Evolutionary conservation across 345 rosid genomes (phyloP).

Genomic region (Lepidium didymum): DNA sequence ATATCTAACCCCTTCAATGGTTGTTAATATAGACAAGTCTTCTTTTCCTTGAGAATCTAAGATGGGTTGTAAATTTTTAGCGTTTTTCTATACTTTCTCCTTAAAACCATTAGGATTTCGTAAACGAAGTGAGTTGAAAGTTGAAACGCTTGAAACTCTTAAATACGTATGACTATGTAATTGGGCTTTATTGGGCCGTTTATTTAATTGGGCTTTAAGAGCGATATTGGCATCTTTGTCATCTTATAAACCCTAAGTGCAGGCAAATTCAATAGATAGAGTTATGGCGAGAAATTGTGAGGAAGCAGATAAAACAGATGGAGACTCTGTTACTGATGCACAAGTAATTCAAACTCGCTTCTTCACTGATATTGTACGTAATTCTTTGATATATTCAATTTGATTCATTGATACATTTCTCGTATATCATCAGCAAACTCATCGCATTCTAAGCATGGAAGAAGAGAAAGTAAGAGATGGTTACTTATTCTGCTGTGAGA

Average conservation of each 20-base stretch:
- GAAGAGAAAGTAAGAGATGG: background rate
- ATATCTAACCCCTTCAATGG: slow-evolving; percentile 1
- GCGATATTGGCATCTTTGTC: background rate
- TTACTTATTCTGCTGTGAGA: background rate
- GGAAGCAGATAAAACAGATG: background rate
- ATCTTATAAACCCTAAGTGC: background rate
- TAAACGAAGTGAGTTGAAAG: background rate
- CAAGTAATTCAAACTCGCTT: background rate
- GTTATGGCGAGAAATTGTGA: background rate
- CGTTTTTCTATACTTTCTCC: background rate
- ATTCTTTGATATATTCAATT: background rate
- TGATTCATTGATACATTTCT: background rate
- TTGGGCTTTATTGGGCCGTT: background rate
- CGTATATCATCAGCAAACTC: background rate
- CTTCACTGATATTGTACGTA: background rate
- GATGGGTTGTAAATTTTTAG: slow-evolving; percentile 8
- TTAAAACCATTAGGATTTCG: background rate
- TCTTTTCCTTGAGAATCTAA: background rate
- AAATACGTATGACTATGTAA: background rate
- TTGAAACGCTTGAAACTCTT: background rate
- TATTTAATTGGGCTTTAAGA: background rate
- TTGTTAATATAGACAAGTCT: slow-evolving; percentile 10
- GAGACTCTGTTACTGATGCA: background rate
- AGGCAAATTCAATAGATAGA: background rate
- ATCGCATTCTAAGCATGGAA: background rate